A percentile compares a stretch with the other conserved stretches of the same genome.
phyloP scores from a whole-genome alignment of 2,329 filamentous ascomycete genomes.

The Diplodia sapinea region DNA sequence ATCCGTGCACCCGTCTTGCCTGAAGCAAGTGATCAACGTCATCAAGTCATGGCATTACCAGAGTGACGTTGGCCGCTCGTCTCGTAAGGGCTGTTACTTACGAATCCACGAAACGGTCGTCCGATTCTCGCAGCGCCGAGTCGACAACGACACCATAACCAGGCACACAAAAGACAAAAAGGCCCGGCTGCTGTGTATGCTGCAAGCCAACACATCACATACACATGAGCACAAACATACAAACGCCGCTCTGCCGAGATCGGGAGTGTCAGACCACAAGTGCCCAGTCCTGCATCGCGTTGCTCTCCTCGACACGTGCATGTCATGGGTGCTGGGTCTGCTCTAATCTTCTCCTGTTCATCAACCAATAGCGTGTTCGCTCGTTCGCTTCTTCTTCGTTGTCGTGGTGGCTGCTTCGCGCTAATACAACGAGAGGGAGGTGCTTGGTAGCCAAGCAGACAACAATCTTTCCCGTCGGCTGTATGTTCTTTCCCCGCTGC shows the following conservation, averaged over 20 bases:
- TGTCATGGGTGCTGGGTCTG: no score
- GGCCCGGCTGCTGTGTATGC: not conserved
- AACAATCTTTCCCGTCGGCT: not conserved
- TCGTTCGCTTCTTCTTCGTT: not conserved
- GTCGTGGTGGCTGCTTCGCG: no score
- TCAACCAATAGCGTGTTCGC: not conserved
- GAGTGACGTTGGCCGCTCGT: not conserved
- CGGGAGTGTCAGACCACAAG: no score
- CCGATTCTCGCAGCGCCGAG: slow-evolving; percentile 1
- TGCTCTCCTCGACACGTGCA: no score
- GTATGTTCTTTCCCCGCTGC: not conserved
- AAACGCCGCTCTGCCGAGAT: no score
- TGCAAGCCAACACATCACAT: not conserved
- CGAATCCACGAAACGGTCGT: not conserved
- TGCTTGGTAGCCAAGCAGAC: not conserved
- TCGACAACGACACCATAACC: not conserved
- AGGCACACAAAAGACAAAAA: not conserved
- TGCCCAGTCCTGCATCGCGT: no score
- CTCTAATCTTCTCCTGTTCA: no score
- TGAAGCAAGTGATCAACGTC: not conserved
- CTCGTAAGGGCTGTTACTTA: not conserved
- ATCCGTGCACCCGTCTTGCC: not conserved
- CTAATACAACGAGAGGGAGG: not conserved
- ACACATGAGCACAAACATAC: not conserved
- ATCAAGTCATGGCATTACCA: not conserved